Percentiles rank a stretch among this genome's conserved stretches.
Conservation (phyloP, 495 filamentous ascomycete genomes). For the Amniculicola lignicola region DNA sequence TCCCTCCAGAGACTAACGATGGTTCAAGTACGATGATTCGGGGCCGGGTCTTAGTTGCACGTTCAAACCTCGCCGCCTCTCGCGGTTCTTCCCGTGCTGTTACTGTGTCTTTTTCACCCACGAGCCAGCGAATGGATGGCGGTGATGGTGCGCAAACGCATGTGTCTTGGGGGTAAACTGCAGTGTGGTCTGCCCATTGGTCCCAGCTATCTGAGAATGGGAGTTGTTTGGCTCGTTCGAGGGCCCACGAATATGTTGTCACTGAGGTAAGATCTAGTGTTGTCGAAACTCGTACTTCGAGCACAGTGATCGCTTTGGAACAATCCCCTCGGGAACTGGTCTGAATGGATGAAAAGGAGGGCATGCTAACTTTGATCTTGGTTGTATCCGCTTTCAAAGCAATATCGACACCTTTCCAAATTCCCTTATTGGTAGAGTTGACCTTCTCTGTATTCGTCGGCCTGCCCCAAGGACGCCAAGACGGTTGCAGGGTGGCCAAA, state of each 20-base stretch:
- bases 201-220: conserved; percentile 4
- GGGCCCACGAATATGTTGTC: conserved; percentile 8
- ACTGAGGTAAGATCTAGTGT: background rate
- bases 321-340: background rate
- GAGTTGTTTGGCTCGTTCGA: conserved; percentile 1
- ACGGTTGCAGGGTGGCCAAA: conserved; percentile 46
- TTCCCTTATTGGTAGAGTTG: background rate
- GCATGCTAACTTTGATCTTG: background rate
- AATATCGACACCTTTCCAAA: no score
- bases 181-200: background rate
- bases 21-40: conserved; percentile 46
- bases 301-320: conserved; percentile 7
- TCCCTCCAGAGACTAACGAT: conserved; percentile 24
- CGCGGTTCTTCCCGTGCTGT: conserved; percentile 49
- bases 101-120: conserved; percentile 20
- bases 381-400: background rate
- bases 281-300: conserved; percentile 19
- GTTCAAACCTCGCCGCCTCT: conserved; percentile 49
- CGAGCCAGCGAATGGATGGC: conserved; percentile 46
- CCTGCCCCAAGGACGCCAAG: conserved; percentile 32
- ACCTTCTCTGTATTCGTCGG: background rate
- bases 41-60: conserved; percentile 50
- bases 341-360: background rate
- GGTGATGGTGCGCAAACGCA: conserved; percentile 45
- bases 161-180: background rate